Conservation (phyloP, 148 eudicot species). For the Nepenthes mirabilis region DNA sequence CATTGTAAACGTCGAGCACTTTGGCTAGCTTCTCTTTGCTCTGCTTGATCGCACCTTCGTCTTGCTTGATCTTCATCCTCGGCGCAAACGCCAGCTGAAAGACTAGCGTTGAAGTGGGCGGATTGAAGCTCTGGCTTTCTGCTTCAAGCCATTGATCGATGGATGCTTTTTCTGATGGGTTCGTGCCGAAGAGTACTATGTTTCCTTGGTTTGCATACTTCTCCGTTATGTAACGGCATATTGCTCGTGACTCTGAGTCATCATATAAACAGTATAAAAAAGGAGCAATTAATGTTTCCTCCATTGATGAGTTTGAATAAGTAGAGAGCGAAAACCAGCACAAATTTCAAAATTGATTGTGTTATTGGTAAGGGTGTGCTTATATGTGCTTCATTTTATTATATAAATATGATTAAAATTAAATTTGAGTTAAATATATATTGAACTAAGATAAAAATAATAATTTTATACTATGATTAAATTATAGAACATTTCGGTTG, state of each 20-base stretch:
- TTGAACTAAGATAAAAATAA: too few relatives aligned
- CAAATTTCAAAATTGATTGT: too few relatives aligned
- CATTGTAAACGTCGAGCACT: constrained; percentile 74
- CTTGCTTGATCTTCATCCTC: constrained; percentile 65
- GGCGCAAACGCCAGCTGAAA: constrained; percentile 83
- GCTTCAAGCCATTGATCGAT: constrained; percentile 92
- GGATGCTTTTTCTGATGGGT: constrained; percentile 68
- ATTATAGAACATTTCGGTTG: too few relatives aligned
- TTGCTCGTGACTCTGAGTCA: constrained; percentile 60
- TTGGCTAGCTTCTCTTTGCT: constrained; percentile 53
- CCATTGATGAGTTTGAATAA: too few relatives aligned
- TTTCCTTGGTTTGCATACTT: constrained; percentile 52
- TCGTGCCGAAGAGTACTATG: constrained; percentile 46
- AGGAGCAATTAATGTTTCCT: background rate
- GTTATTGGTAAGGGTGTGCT: too few relatives aligned
- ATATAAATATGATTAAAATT: too few relatives aligned
- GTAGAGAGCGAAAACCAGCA: too few relatives aligned
- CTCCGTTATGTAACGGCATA: constrained; percentile 66
- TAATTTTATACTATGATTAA: too few relatives aligned
- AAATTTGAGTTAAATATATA: too few relatives aligned
- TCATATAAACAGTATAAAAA: background rate
- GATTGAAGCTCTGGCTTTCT: constrained; percentile 65
- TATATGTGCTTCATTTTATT: too few relatives aligned
- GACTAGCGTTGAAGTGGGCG: constrained; percentile 45
- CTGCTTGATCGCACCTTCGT: constrained; percentile 47